Evolutionary conservation across 371 early-diverging fungal species (phyloP).

Genomic region (Mucor piriformis): DNA sequence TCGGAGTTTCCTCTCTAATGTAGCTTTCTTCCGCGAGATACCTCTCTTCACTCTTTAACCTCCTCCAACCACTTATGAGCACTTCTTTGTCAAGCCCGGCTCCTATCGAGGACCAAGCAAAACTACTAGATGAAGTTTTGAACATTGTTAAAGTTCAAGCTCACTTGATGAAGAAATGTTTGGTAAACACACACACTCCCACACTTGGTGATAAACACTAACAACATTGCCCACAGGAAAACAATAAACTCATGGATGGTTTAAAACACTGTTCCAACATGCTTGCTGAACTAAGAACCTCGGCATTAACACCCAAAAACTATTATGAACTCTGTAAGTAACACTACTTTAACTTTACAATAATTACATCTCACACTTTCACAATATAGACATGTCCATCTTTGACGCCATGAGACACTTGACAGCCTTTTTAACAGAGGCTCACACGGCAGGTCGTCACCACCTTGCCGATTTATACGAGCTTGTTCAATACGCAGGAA

Average conservation of each 20-base stretch:
- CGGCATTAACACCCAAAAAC: slow-evolving; percentile 88
- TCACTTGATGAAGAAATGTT: slow-evolving; percentile 86
- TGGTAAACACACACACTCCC: too few species aligned
- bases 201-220: not conserved
- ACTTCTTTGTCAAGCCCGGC: slow-evolving; percentile 23
- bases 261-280: slow-evolving; percentile 93
- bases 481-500: slow-evolving; percentile 94
- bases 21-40: too few species aligned
- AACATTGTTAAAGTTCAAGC: slow-evolving; percentile 86
- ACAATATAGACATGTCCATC: slow-evolving; percentile 84
- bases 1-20: too few species aligned
- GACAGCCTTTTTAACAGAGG: slow-evolving; percentile 79
- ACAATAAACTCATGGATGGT: slow-evolving; percentile 88
- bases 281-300: slow-evolving; percentile 91
- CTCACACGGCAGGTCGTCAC: slow-evolving; percentile 79
- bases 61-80: slow-evolving; percentile 2
- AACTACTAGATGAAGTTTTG: slow-evolving; percentile 82
- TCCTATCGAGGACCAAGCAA: slow-evolving; percentile 75
- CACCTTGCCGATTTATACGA: slow-evolving; percentile 95
- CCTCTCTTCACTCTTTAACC: not conserved
- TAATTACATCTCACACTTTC: too few species aligned
- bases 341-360: not conserved
- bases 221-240: slow-evolving; percentile 60
- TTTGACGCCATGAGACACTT: slow-evolving; percentile 92
- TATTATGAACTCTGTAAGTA: slow-evolving; percentile 92